These are phyloP conservation scores for Quercus phellos DNA, from an alignment of 331 rosid genomes.

Conservation along the genomic window DNA sequence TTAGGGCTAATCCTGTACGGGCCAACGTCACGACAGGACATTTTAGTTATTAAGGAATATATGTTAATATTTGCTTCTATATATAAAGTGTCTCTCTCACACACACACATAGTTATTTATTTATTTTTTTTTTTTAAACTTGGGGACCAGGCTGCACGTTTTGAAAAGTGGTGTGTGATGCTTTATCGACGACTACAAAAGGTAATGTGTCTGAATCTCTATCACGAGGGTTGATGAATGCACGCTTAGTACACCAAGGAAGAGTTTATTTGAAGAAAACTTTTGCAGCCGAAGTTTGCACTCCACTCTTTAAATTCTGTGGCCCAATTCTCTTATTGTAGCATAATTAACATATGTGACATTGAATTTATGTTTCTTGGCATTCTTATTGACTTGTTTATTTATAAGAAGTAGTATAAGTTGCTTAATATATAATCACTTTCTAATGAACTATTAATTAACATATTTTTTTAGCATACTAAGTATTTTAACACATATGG, in stretches of 20 bases:
- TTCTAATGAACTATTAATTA: too few relatives aligned
- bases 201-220: slow-evolving; percentile 36
- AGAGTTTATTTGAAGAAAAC: slow-evolving; percentile 1
- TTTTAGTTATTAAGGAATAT: neutral
- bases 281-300: slow-evolving; percentile 8
- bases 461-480: too few relatives aligned
- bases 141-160: slow-evolving; percentile 56
- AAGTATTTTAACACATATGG: too few relatives aligned
- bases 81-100: neutral
- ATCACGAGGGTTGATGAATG: slow-evolving; percentile 55
- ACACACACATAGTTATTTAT: too few relatives aligned
- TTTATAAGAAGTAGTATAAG: too few relatives aligned
- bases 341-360: too few relatives aligned
- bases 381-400: too few relatives aligned
- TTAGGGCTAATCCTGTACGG: neutral
- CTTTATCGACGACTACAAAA: slow-evolving; percentile 75
- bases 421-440: too few relatives aligned
- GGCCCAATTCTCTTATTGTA: neutral
- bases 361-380: too few relatives aligned
- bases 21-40: neutral
- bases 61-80: neutral
- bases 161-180: slow-evolving; percentile 57
- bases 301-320: neutral
- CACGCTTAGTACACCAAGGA: slow-evolving; percentile 32
- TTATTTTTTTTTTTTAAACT: neutral